Conservation (phyloP, 106 monocot species). For the Allium fistulosum region DNA sequence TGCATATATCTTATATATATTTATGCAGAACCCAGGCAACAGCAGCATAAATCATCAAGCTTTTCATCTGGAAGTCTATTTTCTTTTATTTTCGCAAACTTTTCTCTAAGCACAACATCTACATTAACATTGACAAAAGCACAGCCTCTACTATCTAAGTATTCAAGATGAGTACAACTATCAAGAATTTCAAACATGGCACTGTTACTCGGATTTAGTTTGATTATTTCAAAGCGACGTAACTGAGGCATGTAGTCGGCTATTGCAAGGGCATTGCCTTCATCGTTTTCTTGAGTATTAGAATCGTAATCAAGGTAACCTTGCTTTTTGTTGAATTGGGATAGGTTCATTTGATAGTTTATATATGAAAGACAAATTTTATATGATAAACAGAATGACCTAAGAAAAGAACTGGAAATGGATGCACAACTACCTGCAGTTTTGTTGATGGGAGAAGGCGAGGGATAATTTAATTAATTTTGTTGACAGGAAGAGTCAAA, state of each 20-base stretch:
- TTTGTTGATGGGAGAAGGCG: no score
- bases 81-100: conserved; percentile 11
- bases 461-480: no score
- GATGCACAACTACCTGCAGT: no score
- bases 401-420: no score
- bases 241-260: conserved; percentile 6
- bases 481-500: no score
- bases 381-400: no score
- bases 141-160: conserved; percentile 27
- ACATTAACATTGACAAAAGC: conserved; percentile 17
- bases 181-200: conserved; percentile 37
- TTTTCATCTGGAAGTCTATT: conserved; percentile 21
- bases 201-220: conserved; percentile 19
- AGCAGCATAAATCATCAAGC: conserved; percentile 5
- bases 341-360: no score
- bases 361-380: no score
- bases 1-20: no score
- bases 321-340: not conserved
- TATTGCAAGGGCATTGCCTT: not conserved
- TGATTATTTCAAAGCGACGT: conserved; percentile 4
- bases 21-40: no score
- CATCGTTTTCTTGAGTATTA: no score
- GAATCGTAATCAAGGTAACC: not conserved
- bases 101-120: conserved; percentile 11
- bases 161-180: conserved; percentile 34